Conservation (phyloP, 2,329 filamentous ascomycete species). For the Pyrenophora seminiperda region DNA sequence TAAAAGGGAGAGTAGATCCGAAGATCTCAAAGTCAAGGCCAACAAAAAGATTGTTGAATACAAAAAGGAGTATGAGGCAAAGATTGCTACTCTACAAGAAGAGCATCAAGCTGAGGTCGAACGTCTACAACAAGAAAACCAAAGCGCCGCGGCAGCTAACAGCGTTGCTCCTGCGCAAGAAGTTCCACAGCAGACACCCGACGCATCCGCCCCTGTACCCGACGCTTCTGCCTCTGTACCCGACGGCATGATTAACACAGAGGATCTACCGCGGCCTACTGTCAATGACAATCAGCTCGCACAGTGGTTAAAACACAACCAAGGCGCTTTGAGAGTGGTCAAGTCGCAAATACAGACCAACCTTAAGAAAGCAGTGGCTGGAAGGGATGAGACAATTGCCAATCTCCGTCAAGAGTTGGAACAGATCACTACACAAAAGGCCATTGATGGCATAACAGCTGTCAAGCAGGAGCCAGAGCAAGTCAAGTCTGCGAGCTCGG, state of each 20-base stretch:
- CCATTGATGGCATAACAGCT: slow-evolving; percentile 10
- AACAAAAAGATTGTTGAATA: slow-evolving; percentile 68
- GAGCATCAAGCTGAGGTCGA: slow-evolving; percentile 47
- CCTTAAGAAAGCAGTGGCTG: slow-evolving; percentile 6
- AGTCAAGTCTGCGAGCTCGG: slow-evolving; percentile 17
- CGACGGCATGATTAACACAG: slow-evolving; percentile 32
- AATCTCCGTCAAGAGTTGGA: slow-evolving; percentile 17
- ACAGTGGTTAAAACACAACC: slow-evolving; percentile 15
- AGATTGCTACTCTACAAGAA: slow-evolving; percentile 51
- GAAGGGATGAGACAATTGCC: slow-evolving; percentile 4
- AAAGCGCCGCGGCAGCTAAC: neutral
- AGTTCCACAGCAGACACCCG: slow-evolving; percentile 5
- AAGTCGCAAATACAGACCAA: slow-evolving; percentile 17
- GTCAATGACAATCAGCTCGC: slow-evolving; percentile 17
- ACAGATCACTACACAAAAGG: slow-evolving; percentile 19
- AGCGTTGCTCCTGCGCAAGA: slow-evolving; percentile 5
- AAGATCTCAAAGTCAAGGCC: slow-evolving; percentile 56
- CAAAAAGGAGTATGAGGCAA: slow-evolving; percentile 32
- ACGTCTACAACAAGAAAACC: slow-evolving; percentile 26
- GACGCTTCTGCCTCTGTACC: slow-evolving; percentile 8
- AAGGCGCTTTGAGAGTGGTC: slow-evolving; percentile 10
- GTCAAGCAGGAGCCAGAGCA: slow-evolving; percentile 21
- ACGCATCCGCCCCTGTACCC: slow-evolving; percentile 2
- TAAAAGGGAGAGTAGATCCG: slow-evolving; percentile 32
- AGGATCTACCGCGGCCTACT: slow-evolving; percentile 17